phyloP scores from a whole-genome alignment of 495 filamentous ascomycete species.

The Cercophora scortea region DNA sequence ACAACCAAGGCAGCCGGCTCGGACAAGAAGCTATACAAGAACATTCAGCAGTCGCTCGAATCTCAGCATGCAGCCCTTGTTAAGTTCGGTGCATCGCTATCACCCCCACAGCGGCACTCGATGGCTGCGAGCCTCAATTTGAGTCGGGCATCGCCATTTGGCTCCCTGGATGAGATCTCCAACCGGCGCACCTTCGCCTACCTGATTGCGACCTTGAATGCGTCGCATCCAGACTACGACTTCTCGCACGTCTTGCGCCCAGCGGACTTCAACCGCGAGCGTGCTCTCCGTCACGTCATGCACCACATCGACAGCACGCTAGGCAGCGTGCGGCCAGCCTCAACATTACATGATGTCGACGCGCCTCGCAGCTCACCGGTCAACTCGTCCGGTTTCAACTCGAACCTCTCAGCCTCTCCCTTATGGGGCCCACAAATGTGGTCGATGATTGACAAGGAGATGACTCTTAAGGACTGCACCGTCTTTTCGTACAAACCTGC shows the following conservation, averaged over 20 bases:
- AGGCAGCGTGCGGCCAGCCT: constrained; percentile 65
- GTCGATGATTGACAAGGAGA: constrained; percentile 84
- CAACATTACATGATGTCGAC: constrained; percentile 15
- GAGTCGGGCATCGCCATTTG: constrained; percentile 82
- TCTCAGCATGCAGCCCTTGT: constrained; percentile 81
- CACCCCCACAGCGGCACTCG: constrained; percentile 59
- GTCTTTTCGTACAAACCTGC: constrained; percentile 80
- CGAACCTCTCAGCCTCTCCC: constrained; percentile 22
- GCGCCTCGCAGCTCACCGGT: constrained; percentile 21
- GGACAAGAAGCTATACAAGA: constrained; percentile 95
- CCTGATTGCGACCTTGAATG: constrained; percentile 94
- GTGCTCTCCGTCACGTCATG: constrained; percentile 68
- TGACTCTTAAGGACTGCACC: constrained; percentile 76
- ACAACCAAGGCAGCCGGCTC: constrained; percentile 89
- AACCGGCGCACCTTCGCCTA: constrained; percentile 92
- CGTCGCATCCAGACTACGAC: constrained; percentile 94
- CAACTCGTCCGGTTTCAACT: constrained; percentile 14
- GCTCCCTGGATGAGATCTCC: constrained; percentile 73
- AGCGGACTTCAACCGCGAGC: constrained; percentile 76
- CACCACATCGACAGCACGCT: constrained; percentile 76
- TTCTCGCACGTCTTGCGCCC: constrained; percentile 87
- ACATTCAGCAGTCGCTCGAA: constrained; percentile 82
- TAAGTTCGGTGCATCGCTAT: constrained; percentile 71
- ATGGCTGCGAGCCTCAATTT: constrained; percentile 59
- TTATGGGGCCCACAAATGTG: constrained; percentile 84